Base-by-base conservation (phyloP, 352 stramenopile species). In the Sclerospora graminicola region DNA sequence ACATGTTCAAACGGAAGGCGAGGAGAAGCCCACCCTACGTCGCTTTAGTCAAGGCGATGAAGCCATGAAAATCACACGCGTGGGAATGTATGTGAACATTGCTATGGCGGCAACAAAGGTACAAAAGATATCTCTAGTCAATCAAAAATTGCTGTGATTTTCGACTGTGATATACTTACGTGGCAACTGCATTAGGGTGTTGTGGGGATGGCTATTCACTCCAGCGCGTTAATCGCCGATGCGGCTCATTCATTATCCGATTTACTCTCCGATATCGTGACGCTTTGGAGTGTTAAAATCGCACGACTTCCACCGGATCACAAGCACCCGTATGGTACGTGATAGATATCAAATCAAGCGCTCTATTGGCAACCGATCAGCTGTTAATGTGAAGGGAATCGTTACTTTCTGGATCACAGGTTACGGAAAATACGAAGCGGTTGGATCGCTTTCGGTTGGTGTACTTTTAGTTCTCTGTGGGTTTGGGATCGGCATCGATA, bases 211-310 rank as follows among this genome's bases (percentile, higher is more conserved):
- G 62, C 63, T 0, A 86, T 79, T 39, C 80, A 94, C 61, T 97
- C 85, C 13, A 94, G 78, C 8, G 94, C 88, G 16, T 63, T 99
- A 48, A 73, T 99, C 21, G 91, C 94, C 3, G 95, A 99, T 62
- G 94, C 95, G 0, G 91, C 83, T 14, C 95, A 99, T 72, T 97
- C 88, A 10, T 54, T 98, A 4, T 96, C 79, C 8, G 95, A 99
- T 73, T 66, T 99, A 39, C 70, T 98, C 27, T 95, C 77, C 19
- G 95, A 99, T 57, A 88, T 97, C 54, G 93, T 99, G 27, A 99
- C 95, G 18, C 66, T 99, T 4, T 97, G 83, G 83, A 89, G 80
- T 28, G 84, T 97, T 16, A 69, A 81, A 34, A 69, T 98, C 20
- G 88, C 85, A 31, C 73, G 92, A 15, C 66, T 98, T 11, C 95